Percentiles rank a stretch among this genome's conserved stretches.
These are phyloP conservation scores for Apophysomyces variabilis DNA, from an alignment of 371 early-diverging fungal genomes.

Conservation along the genomic window DNA sequence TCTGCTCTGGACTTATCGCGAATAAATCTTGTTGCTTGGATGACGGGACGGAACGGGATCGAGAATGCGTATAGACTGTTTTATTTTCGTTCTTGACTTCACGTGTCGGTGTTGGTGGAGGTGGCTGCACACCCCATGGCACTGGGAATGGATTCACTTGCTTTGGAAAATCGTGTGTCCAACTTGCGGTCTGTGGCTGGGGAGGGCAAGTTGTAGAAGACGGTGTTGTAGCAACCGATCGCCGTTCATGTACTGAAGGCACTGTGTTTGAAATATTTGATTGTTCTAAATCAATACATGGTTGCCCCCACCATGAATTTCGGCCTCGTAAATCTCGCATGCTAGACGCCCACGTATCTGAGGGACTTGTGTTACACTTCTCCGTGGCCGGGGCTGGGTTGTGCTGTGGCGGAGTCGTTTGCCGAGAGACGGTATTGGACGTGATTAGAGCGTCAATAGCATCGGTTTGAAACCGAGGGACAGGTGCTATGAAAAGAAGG, in stretches of 20 bases:
- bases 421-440: slow-evolving; percentile 15
- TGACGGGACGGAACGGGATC: slow-evolving; percentile 43
- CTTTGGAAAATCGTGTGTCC: slow-evolving; percentile 12
- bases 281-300: background rate
- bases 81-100: slow-evolving; percentile 18
- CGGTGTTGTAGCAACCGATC: background rate
- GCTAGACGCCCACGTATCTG: slow-evolving; percentile 6
- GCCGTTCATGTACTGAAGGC: background rate
- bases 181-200: slow-evolving; percentile 8
- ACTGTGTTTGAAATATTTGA: background rate
- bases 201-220: background rate
- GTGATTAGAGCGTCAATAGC: slow-evolving; percentile 48
- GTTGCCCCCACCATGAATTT: slow-evolving; percentile 20
- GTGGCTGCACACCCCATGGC: slow-evolving; percentile 11
- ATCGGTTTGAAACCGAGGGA: slow-evolving; percentile 44
- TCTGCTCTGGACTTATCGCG: slow-evolving; percentile 18
- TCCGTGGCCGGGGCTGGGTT: slow-evolving; percentile 1
- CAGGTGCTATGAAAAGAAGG: slow-evolving; percentile 33
- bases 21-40: slow-evolving; percentile 13
- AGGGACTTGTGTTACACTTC: slow-evolving; percentile 3
- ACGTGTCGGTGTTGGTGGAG: background rate
- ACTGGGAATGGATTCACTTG: background rate
- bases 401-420: slow-evolving; percentile 6
- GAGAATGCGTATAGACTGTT: slow-evolving; percentile 32
- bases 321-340: background rate